Evolutionary conservation across 805 yeast species (phyloP).

Genomic region (Zygosaccharomyces siamensis): DNA sequence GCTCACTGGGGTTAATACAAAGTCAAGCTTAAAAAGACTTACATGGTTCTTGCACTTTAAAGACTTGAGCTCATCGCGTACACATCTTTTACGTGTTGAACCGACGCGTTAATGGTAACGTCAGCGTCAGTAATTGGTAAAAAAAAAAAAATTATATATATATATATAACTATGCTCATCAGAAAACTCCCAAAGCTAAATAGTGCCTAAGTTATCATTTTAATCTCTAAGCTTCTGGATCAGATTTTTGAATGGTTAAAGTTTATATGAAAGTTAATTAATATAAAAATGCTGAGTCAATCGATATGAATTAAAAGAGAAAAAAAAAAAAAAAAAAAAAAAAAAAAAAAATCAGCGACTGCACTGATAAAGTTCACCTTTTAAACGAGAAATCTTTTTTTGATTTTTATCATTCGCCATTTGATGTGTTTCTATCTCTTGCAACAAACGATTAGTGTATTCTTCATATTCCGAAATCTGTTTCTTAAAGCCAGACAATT

Average conservation of each 20-base stretch:
- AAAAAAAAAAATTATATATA: background rate
- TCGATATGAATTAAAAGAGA: background rate
- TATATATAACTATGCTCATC: background rate
- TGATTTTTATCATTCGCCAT: slow-evolving; percentile 6
- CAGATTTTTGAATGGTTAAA: background rate
- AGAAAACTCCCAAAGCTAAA: too few relatives aligned
- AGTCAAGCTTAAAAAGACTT: background rate
- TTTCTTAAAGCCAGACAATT: slow-evolving; percentile 19
- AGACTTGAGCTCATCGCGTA: background rate
- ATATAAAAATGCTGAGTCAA: background rate
- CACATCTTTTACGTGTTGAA: slow-evolving; percentile 1
- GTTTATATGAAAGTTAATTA: background rate
- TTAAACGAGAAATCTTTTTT: slow-evolving; percentile 5
- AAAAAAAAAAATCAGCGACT: background rate
- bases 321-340: background rate
- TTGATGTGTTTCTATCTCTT: slow-evolving; percentile 9
- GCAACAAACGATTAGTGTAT: slow-evolving; percentile 13
- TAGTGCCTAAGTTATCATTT: too few relatives aligned
- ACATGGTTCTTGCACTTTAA: background rate
- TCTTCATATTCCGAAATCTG: slow-evolving; percentile 17
- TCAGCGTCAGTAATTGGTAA: background rate
- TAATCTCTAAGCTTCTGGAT: too few relatives aligned
- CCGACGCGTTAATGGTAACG: background rate
- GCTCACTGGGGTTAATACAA: background rate
- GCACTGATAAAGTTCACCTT: slow-evolving; percentile 2